Percentiles rank a stretch among this genome's conserved stretches.
Evolutionary conservation across 78 protist genomes (phyloP).

Genomic region (Fonticula alba): DNA sequence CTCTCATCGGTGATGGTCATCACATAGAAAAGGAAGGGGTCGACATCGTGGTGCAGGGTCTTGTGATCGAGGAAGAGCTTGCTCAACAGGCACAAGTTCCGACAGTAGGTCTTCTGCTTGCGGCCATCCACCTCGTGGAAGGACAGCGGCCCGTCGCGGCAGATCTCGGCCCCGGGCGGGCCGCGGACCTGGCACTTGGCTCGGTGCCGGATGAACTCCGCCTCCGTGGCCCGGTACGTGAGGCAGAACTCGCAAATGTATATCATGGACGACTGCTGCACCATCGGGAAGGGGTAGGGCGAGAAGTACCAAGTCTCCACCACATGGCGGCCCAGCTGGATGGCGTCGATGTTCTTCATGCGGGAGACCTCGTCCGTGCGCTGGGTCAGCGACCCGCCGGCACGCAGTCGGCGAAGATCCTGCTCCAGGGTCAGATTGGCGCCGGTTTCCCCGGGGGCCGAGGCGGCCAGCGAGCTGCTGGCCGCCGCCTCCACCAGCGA

Average conservation of each 20-base stretch:
- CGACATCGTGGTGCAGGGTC: constrained; percentile 45
- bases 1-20: not conserved
- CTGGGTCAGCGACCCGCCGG: too few relatives aligned
- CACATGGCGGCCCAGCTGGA: constrained; percentile 42
- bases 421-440: too few relatives aligned
- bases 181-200: constrained; percentile 10
- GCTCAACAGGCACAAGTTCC: constrained; percentile 59
- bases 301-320: constrained; percentile 72
- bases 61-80: constrained; percentile 80
- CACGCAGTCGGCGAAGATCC: too few relatives aligned
- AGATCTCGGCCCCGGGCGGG: constrained; percentile 58
- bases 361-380: constrained; percentile 52
- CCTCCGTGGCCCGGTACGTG: constrained; percentile 9
- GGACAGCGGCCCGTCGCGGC: not conserved
- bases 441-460: too few relatives aligned
- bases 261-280: not conserved
- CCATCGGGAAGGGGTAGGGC: constrained; percentile 13
- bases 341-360: constrained; percentile 64
- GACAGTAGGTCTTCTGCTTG: constrained; percentile 34
- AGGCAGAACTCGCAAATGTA: constrained; percentile 40
- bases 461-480: too few relatives aligned
- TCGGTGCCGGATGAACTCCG: constrained; percentile 3
- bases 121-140: constrained; percentile 27
- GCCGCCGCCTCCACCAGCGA: too few relatives aligned
- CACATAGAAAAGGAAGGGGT: constrained; percentile 63